Percentiles rank a stretch among this genome's conserved stretches.
phyloP scores from a whole-genome alignment of 352 stramenopile species.

The Phytophthora podocarpi region DNA sequence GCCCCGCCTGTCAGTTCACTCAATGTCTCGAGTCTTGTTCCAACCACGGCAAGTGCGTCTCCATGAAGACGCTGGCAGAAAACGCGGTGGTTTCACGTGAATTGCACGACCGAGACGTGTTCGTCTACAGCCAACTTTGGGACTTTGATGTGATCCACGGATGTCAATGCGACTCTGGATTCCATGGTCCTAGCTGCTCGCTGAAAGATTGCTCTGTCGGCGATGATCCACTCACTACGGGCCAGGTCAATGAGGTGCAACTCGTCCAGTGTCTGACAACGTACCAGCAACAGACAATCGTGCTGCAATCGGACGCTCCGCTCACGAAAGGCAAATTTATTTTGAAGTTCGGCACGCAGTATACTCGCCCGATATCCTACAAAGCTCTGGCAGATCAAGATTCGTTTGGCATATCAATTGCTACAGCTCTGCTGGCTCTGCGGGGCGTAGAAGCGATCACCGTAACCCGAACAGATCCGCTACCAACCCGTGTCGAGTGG shows the following conservation, averaged over 20 bases:
- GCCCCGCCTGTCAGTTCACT: constrained; percentile 64
- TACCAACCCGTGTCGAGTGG: constrained; percentile 50
- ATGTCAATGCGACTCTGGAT: constrained; percentile 78
- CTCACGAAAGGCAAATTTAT: constrained; percentile 65
- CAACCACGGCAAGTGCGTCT: constrained; percentile 64
- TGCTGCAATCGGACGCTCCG: constrained; percentile 46
- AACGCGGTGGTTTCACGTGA: constrained; percentile 55
- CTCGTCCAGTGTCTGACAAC: constrained; percentile 60
- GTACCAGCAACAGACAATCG: constrained; percentile 66
- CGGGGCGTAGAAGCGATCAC: constrained; percentile 42
- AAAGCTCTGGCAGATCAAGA: constrained; percentile 53
- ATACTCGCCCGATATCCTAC: constrained; percentile 66
- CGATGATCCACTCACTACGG: constrained; percentile 72
- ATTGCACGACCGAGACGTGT: constrained; percentile 49
- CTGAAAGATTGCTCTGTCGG: constrained; percentile 67
- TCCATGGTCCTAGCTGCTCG: constrained; percentile 50
- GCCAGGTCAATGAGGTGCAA: constrained; percentile 68
- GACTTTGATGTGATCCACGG: constrained; percentile 79
- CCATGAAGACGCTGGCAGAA: constrained; percentile 63
- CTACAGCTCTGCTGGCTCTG: constrained; percentile 50
- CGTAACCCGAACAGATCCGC: constrained; percentile 39
- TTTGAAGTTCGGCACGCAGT: constrained; percentile 64
- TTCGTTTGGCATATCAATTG: constrained; percentile 54
- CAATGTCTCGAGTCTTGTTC: constrained; percentile 61
- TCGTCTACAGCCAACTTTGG: constrained; percentile 64